Evolutionary conservation across 345 rosid species (phyloP).

Genomic region (Noccaea bulbosa): DNA sequence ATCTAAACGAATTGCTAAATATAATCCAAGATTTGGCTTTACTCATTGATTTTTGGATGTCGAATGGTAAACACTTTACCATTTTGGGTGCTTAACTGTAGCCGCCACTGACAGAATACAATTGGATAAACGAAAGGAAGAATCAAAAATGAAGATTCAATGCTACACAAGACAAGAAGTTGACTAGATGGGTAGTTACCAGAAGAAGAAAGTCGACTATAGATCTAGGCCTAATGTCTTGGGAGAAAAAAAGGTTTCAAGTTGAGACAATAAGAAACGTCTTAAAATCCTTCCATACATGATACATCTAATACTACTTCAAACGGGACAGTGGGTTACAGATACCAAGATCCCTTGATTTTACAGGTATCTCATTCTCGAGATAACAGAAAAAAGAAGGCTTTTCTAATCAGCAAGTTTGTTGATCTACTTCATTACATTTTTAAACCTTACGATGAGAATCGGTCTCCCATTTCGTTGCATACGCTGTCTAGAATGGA

Average conservation of each 20-base stretch:
- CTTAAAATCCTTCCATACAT: background rate
- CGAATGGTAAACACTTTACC: background rate
- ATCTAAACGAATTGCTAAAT: constrained; percentile 24
- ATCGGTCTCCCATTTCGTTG: constrained; percentile 65
- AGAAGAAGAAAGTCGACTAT: background rate
- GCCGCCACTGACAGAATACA: background rate
- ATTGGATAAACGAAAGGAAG: background rate
- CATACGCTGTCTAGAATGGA: constrained; percentile 73
- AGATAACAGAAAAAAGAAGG: background rate
- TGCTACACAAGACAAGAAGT: background rate
- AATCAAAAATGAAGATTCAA: background rate
- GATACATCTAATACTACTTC: background rate
- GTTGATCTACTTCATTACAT: constrained; percentile 25
- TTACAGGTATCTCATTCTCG: constrained; percentile 5
- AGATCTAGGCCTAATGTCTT: background rate
- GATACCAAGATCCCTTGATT: background rate
- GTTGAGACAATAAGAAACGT: background rate
- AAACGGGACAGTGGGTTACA: background rate
- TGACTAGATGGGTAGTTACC: background rate
- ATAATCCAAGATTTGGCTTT: constrained; percentile 26
- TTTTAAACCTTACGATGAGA: constrained; percentile 14
- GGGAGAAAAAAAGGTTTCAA: background rate
- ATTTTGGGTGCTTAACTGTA: background rate
- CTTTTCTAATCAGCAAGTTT: constrained; percentile 5
- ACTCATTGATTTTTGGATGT: constrained; percentile 13